These are phyloP conservation scores for Erodium maritimum DNA, from an alignment of 345 rosid genomes.

Conservation along the genomic window DNA sequence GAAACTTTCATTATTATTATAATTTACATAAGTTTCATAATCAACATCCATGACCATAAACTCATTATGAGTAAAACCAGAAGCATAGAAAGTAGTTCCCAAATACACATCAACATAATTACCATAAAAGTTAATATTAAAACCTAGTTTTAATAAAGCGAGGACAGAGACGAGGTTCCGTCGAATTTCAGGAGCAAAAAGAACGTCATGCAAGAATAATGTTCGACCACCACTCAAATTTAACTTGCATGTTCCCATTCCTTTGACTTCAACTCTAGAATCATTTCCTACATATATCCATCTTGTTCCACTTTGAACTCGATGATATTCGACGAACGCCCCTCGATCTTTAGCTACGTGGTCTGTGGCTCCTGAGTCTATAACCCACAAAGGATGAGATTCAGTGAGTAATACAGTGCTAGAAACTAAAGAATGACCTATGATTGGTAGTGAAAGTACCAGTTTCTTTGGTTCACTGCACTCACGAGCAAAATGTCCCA, in stretches of 20 bases:
- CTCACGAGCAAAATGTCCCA: neutral
- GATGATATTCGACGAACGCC: neutral
- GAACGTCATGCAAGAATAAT: conserved; percentile 7
- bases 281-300: neutral
- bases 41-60: neutral
- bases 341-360: conserved; percentile 1
- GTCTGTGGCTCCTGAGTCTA: conserved; percentile 1
- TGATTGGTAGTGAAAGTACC: neutral
- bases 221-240: neutral
- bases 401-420: neutral
- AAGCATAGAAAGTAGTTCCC: neutral
- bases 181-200: conserved; percentile 2
- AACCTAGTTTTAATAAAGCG: neutral
- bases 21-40: too few relatives aligned
- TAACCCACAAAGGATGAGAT: neutral
- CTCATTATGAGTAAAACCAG: neutral
- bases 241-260: neutral
- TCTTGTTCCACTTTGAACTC: neutral
- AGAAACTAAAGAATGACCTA: neutral
- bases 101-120: neutral
- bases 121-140: too few relatives aligned
- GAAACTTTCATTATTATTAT: too few relatives aligned
- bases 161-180: conserved; percentile 1
- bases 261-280: neutral
- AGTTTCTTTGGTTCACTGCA: neutral